Evolutionary conservation across 2,329 filamentous ascomycete genomes (phyloP).

Genomic region (Nannizziopsis arthrosporioides): DNA sequence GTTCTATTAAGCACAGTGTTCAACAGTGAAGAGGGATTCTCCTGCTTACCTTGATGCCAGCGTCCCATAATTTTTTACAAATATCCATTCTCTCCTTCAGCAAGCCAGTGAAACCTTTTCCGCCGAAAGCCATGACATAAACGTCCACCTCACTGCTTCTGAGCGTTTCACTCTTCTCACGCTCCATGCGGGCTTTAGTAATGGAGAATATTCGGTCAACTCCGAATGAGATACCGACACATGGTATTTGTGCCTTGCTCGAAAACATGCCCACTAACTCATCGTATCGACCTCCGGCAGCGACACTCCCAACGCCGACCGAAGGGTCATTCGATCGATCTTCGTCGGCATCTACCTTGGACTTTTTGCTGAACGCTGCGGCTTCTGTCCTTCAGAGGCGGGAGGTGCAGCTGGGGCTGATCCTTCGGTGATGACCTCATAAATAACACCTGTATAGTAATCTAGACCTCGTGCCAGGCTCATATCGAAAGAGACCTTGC

Average conservation of each 20-base stretch:
- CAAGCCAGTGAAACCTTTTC: constrained; percentile 69
- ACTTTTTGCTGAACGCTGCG: constrained; percentile 40
- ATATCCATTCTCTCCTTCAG: constrained; percentile 75
- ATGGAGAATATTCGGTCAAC: constrained; percentile 94
- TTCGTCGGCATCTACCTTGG: constrained; percentile 44
- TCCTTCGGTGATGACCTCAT: constrained; percentile 75
- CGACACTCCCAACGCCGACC: constrained; percentile 74
- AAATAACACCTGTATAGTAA: constrained; percentile 85
- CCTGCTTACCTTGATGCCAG: constrained; percentile 60
- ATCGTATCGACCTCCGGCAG: constrained; percentile 84
- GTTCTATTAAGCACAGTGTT: constrained; percentile 17
- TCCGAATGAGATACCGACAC: constrained; percentile 83
- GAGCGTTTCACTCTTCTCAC: constrained; percentile 42
- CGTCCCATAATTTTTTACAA: constrained; percentile 66
- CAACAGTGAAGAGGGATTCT: background rate
- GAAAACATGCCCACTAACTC: constrained; percentile 90
- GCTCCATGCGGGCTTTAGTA: constrained; percentile 63
- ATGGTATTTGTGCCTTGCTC: constrained; percentile 74
- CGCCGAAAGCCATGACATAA: constrained; percentile 89
- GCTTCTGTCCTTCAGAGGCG: constrained; percentile 28
- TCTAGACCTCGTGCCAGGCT: constrained; percentile 83
- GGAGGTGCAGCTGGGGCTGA: constrained; percentile 47
- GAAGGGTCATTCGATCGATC: constrained; percentile 69
- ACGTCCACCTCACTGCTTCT: constrained; percentile 72
- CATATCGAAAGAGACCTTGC: constrained; percentile 76